Percentiles rank a stretch among this genome's conserved stretches.
Evolutionary conservation across 371 early-diverging fungal species (phyloP).

Genomic region (Choanephora cucurbitarum): DNA sequence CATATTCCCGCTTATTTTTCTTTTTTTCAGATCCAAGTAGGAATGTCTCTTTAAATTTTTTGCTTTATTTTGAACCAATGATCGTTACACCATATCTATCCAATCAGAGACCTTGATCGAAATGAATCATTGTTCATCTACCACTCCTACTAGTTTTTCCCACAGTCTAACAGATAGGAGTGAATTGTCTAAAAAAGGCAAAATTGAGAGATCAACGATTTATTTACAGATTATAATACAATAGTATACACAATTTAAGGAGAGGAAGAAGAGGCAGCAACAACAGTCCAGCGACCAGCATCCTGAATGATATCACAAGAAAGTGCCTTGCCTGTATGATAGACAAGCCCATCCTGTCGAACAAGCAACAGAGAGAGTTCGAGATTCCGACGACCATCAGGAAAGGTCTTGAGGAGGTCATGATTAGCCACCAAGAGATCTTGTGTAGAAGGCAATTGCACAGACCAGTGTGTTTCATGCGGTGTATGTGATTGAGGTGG

Average conservation of each 20-base stretch:
- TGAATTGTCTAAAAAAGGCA: slow-evolving; percentile 11
- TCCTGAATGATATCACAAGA: slow-evolving; percentile 24
- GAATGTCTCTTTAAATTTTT: too few species aligned
- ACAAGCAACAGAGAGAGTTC: slow-evolving; percentile 37
- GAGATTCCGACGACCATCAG: slow-evolving; percentile 20
- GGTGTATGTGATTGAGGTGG: slow-evolving; percentile 31
- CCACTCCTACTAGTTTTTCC: slow-evolving; percentile 22
- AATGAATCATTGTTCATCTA: slow-evolving; percentile 19
- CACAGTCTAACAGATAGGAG: slow-evolving; percentile 7
- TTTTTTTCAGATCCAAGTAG: too few species aligned
- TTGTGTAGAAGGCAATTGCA: slow-evolving; percentile 32
- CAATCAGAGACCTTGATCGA: slow-evolving; percentile 7
- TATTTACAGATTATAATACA: slow-evolving; percentile 7
- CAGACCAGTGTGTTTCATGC: slow-evolving; percentile 33
- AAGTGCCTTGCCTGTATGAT: slow-evolving; percentile 41
- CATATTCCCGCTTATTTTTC: too few species aligned
- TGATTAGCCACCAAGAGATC: slow-evolving; percentile 26
- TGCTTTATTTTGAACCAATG: too few species aligned
- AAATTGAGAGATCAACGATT: slow-evolving; percentile 1
- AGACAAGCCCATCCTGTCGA: slow-evolving; percentile 40
- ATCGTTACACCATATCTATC: slow-evolving; percentile 1
- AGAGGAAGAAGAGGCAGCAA: slow-evolving; percentile 12
- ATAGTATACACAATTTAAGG: slow-evolving; percentile 1
- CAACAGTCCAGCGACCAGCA: slow-evolving; percentile 24
- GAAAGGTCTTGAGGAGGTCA: slow-evolving; percentile 7